These are phyloP conservation scores for Pythium myriotylum DNA, from an alignment of 352 stramenopile genomes.

Conservation along the genomic window DNA sequence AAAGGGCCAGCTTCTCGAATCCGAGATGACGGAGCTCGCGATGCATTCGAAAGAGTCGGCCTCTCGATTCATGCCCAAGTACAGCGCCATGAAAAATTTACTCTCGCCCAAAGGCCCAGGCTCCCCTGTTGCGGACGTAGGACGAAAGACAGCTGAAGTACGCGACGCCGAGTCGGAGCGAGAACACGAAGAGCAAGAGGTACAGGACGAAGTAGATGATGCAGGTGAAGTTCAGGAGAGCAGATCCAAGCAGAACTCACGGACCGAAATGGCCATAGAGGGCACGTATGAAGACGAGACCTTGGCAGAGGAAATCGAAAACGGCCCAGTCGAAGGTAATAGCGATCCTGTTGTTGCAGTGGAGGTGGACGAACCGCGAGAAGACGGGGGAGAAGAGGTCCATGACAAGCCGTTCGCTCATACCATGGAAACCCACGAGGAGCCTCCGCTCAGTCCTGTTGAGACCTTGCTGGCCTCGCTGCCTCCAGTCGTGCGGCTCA, in stretches of 20 bases:
- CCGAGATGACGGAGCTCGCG: conserved; percentile 39
- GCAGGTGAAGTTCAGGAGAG: conserved; percentile 5
- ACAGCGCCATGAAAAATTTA: conserved; percentile 38
- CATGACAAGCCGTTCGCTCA: no score
- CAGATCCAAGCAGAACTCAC: not conserved
- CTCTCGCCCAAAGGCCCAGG: conserved; percentile 19
- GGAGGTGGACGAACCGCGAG: no score
- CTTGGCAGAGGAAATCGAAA: not conserved
- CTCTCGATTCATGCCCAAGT: conserved; percentile 37
- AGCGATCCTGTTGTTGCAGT: no score
- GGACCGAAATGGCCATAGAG: not conserved
- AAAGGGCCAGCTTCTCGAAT: conserved; percentile 42
- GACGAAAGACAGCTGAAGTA: conserved; percentile 8
- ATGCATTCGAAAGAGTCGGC: conserved; percentile 45
- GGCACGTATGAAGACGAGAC: not conserved
- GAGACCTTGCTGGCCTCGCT: conserved; percentile 31
- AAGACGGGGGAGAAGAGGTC: no score
- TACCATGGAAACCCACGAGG: not conserved
- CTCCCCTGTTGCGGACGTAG: not conserved
- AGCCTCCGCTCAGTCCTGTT: not conserved
- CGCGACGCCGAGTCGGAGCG: conserved; percentile 7
- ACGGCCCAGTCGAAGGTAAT: no score
- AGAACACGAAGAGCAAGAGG: not conserved
- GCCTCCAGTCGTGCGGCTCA: conserved; percentile 45
- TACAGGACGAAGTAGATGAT: not conserved